Evolutionary conservation across 1,284 basidiomycete genomes (phyloP), one percentile per base, ranked within the genome.

Genomic region (Dichomitus squalens): DNA sequence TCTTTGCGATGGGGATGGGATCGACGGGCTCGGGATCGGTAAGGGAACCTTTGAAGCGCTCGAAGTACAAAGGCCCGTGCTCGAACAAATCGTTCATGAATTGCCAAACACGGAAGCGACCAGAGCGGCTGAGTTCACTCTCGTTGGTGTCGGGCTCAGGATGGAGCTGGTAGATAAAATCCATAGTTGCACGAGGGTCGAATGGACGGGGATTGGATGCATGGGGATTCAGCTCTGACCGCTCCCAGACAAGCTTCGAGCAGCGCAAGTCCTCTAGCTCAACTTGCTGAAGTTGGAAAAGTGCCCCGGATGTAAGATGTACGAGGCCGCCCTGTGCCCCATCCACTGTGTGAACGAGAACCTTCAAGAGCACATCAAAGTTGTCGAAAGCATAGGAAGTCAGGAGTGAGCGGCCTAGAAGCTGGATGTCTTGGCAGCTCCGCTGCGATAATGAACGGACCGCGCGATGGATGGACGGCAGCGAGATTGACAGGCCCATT

Each of bases 331-430:
- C 43, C 3, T 11, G 4, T 0, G 8, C 25, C 9, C 23, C 64
- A 21, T 72, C 68, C 2, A 69, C 48, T 0, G 69, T 72, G 3
- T 69, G 68, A 12, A 66, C 48, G 0, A 52, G 46, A 0, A 27
- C 33, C 18, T 70, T 65, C 7, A 73, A 40, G n/a, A 68, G 58
- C 3, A 71, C 43, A 34, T 75, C 72, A 46, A 74, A 66, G 49
- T 75, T 75, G 57, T 75, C 69, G 39, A 72, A 75, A 7, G 65
- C 69, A 46, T 64, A 65, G 4, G 58, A 48, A 2, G 61, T 59
- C 3, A 63, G 44, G 2, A 68, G 57, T 2, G 66, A 67, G 43
- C 63, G 57, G 2, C 65, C 69, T 11, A 73, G 61, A 12, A 56
- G 38, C 1, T 50, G 31, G 3, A 73, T 43, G 0, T 35, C 49